Conservation (phyloP, 768 basidiomycete species). For the Collybia sp. region DNA sequence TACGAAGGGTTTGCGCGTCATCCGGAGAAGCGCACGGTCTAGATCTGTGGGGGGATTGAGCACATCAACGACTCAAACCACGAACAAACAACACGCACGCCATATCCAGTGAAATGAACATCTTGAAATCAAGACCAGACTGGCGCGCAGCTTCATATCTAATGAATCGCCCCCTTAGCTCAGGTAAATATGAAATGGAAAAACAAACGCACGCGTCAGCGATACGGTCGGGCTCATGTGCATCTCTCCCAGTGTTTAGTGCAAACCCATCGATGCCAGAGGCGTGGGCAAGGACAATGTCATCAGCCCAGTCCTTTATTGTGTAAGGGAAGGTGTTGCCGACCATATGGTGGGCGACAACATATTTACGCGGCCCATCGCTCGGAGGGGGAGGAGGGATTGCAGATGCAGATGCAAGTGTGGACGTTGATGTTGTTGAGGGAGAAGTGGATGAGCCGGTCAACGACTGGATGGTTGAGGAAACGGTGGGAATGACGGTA, state of each 20-base stretch:
- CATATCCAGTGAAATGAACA: slow-evolving; percentile 82
- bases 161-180: slow-evolving; percentile 6
- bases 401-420: no score
- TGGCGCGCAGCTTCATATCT: slow-evolving; percentile 54
- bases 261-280: slow-evolving; percentile 68
- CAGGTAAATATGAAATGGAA: slow-evolving; percentile 1
- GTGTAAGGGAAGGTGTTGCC: slow-evolving; percentile 68
- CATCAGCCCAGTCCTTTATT: slow-evolving; percentile 38
- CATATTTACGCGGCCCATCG: slow-evolving; percentile 29
- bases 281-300: slow-evolving; percentile 50
- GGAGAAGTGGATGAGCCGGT: no score
- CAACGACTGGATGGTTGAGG: no score
- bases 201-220: slow-evolving; percentile 49
- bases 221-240: slow-evolving; percentile 60
- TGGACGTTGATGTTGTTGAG: no score
- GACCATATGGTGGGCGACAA: slow-evolving; percentile 58
- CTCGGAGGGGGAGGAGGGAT: no score
- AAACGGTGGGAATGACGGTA: no score
- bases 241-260: slow-evolving; percentile 62
- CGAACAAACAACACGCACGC: slow-evolving; percentile 34
- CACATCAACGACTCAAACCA: background rate
- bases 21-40: slow-evolving; percentile 44
- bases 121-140: slow-evolving; percentile 54
- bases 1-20: slow-evolving; percentile 47
- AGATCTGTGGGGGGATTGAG: slow-evolving; percentile 27